Percentiles rank a stretch among this genome's conserved stretches.
Evolutionary conservation across 2,329 filamentous ascomycete species (phyloP).

Genomic region (Sphaerostilbella broomeana): DNA sequence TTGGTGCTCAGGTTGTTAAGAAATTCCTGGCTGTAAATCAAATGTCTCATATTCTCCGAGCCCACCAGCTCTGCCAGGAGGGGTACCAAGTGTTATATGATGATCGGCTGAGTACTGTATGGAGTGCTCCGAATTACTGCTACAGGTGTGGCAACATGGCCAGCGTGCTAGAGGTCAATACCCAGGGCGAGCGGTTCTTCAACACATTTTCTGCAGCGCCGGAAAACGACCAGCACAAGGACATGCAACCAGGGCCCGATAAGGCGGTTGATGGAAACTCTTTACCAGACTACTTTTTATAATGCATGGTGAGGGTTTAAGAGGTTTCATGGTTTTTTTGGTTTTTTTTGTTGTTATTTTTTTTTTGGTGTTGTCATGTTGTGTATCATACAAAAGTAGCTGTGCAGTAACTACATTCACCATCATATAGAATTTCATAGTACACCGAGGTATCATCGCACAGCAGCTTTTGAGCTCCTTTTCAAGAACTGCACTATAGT

Average conservation of each 20-base stretch:
- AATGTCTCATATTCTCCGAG: constrained; percentile 95
- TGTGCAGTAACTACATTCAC: not conserved
- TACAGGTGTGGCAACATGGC: constrained; percentile 96
- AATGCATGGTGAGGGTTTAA: constrained; percentile 16
- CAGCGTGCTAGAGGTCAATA: constrained; percentile 91
- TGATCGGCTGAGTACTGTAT: constrained; percentile 89
- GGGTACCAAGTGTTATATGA: constrained; percentile 97
- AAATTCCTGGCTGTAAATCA: constrained; percentile 96
- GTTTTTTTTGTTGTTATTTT: not conserved
- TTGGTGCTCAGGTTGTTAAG: constrained; percentile 94
- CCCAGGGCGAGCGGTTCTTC: constrained; percentile 88
- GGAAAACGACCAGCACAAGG: constrained; percentile 87
- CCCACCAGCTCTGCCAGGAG: constrained; percentile 98
- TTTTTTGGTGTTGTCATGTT: not conserved
- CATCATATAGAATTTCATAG: constrained; percentile 10
- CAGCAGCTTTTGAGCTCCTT: too few relatives aligned
- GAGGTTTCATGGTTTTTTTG: too few relatives aligned
- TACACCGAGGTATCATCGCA: too few relatives aligned
- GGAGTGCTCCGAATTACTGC: constrained; percentile 95
- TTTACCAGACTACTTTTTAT: constrained; percentile 69
- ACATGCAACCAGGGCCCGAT: constrained; percentile 70
- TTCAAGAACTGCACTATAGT: too few relatives aligned
- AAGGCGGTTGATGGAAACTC: constrained; percentile 58
- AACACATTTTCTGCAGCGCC: constrained; percentile 97
- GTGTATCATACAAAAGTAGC: constrained; percentile 1